Base-by-base conservation (phyloP, 78 protist species). In the Guillardia theta region DNA sequence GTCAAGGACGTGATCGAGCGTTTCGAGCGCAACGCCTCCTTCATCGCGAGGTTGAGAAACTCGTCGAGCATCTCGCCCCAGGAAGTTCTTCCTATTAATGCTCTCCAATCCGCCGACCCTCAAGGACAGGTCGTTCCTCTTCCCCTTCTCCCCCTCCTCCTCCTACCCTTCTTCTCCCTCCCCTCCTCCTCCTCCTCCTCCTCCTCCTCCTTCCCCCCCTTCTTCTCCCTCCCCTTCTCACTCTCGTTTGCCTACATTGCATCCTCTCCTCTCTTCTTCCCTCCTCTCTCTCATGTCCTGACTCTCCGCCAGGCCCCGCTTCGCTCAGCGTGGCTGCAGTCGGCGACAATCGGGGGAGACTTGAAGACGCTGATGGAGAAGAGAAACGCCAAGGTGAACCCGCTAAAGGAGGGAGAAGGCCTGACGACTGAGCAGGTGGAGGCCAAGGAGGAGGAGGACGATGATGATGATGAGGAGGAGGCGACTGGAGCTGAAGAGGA, bases 331-430 rank as follows among this genome's bases (percentile, higher is more conserved):
- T 33, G 78, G 15, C 9, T 6, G 78, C 10, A 64, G 19, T 5
- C 44, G 15, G 78, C 36, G 78, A 15, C 8, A 33, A 15, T 6
- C 6, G 44, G 78, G 78, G 78, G 39, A 24, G 39, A 15, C 44
- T 5, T 30, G 96, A 95, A 21, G 96, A 95, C 0, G 96, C 70
- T 0, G 96, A 95, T 0, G 96, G 39, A 15, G 97, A 93, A 21
- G 95, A 78, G 8, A n/a, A n/a, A n/a, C n/a, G n/a, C n/a, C n/a
- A n/a, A n/a, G n/a, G n/a, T n/a, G n/a, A n/a, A n/a, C n/a, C n/a
- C n/a, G n/a, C n/a, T n/a, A n/a, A n/a, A n/a, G n/a, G n/a, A n/a
- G n/a, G n/a, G n/a, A n/a, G n/a, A n/a, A n/a, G n/a, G n/a, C n/a
- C n/a, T n/a, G n/a, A n/a, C n/a, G n/a, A n/a, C n/a, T n/a, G 96